phyloP scores from a whole-genome alignment of 2,329 filamentous ascomycete species.

The Taxawa tesnikishii region DNA sequence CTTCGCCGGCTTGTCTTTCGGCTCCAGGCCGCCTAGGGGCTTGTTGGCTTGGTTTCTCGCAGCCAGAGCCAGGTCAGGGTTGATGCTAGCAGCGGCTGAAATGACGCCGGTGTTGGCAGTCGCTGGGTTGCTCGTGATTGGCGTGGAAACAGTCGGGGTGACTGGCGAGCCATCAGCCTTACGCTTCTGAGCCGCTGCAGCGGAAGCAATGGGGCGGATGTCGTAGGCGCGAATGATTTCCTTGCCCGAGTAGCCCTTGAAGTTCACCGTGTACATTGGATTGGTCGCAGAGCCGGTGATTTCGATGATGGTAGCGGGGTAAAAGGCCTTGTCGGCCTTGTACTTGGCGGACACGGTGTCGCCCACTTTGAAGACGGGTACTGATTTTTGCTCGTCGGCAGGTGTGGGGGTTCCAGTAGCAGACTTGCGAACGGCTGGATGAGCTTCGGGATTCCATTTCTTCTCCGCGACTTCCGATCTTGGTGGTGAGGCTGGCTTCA shows the following conservation, averaged over 20 bases:
- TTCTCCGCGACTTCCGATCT: conserved; percentile 28
- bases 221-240: conserved; percentile 72
- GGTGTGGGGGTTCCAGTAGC: conserved; percentile 16
- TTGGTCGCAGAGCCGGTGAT: conserved; percentile 86
- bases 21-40: conserved; percentile 41
- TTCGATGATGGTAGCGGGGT: conserved; percentile 82
- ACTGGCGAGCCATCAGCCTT: conserved; percentile 68
- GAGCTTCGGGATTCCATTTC: conserved; percentile 57
- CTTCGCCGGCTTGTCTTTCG: conserved; percentile 46
- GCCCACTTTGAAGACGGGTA: conserved; percentile 65
- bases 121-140: conserved; percentile 23
- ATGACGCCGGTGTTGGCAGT: conserved; percentile 41
- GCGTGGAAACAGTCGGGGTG: conserved; percentile 20
- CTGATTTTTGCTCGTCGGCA: conserved; percentile 18
- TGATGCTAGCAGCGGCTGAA: conserved; percentile 54
- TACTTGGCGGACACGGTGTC: conserved; percentile 86
- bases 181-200: conserved; percentile 42
- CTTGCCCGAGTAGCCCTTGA: conserved; percentile 73
- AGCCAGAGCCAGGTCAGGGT: conserved; percentile 52
- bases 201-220: conserved; percentile 56
- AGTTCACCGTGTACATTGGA: conserved; percentile 88
- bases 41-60: conserved; percentile 49
- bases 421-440: conserved; percentile 34
- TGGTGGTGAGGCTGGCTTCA: conserved; percentile 26
- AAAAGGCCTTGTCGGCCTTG: conserved; percentile 84